phyloP scores from a whole-genome alignment of 2,329 filamentous ascomycete species.

The Aspergillus spinulosporus region DNA sequence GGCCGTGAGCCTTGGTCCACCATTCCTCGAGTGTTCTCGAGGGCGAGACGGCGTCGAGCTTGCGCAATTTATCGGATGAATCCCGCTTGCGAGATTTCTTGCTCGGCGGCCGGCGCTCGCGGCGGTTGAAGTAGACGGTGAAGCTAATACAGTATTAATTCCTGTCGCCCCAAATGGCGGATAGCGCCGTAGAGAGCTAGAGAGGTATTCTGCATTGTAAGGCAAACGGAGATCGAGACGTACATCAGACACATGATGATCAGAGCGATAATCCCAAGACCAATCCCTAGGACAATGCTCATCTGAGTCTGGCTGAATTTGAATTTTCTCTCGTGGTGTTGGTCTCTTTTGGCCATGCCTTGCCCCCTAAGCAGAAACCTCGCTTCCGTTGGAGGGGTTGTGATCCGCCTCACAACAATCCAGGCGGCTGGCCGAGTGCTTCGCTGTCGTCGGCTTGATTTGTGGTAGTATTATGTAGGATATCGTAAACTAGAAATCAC shows the following conservation, averaged over 20 bases:
- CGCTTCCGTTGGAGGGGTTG: background rate
- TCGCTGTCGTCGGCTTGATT: no score
- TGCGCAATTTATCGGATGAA: conserved; percentile 34
- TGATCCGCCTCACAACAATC: background rate
- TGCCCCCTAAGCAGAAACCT: background rate
- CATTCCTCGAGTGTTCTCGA: conserved; percentile 40
- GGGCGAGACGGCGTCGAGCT: conserved; percentile 39
- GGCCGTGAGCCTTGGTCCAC: conserved; percentile 37
- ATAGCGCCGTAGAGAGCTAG: no score
- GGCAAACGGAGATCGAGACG: conserved; percentile 10
- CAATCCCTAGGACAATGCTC: conserved; percentile 36
- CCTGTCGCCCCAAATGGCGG: no score
- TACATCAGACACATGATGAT: conserved; percentile 37
- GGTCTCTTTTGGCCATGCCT: conserved; percentile 21
- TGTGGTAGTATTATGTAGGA: no score
- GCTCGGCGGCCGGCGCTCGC: conserved; percentile 22
- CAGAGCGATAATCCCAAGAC: conserved; percentile 32
- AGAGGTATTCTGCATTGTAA: background rate
- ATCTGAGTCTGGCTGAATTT: conserved; percentile 26
- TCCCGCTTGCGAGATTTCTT: conserved; percentile 25
- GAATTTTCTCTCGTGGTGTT: conserved; percentile 12
- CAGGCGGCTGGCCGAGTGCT: no score
- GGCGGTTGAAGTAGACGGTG: conserved; percentile 37
- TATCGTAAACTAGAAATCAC: no score
- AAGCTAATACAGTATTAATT: conserved; percentile 17